Evolutionary conservation across 768 basidiomycete genomes (phyloP).

Genomic region (Phanerochaete carnosa): DNA sequence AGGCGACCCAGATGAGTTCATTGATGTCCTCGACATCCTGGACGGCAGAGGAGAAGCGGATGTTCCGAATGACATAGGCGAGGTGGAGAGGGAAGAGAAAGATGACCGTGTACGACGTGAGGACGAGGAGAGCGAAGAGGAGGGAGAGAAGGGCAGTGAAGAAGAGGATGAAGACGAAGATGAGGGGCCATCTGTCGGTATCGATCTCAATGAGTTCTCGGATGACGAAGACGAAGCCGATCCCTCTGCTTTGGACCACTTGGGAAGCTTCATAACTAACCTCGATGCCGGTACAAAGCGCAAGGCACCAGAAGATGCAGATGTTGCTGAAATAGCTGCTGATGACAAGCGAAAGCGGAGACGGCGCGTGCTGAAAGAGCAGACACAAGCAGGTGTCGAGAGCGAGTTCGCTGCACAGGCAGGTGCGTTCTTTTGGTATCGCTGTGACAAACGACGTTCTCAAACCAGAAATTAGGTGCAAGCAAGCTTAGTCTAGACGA

Average conservation of each 20-base stretch:
- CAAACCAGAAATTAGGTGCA: conserved; percentile 31
- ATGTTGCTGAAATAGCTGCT: conserved; percentile 20
- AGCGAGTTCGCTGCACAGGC: conserved; percentile 69
- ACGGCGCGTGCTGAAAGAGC: conserved; percentile 64
- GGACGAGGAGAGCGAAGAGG: conserved; percentile 29
- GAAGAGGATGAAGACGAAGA: conserved; percentile 44
- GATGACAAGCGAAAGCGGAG: conserved; percentile 38
- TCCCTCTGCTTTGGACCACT: conserved; percentile 61
- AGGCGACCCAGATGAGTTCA: conserved; percentile 49
- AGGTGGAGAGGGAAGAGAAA: conserved; percentile 35
- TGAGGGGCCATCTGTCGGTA: conserved; percentile 20
- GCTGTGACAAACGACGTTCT: neutral
- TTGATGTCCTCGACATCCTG: conserved; percentile 63
- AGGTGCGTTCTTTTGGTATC: conserved; percentile 32
- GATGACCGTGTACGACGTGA: conserved; percentile 17
- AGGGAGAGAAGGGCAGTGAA: conserved; percentile 35
- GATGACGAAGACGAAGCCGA: conserved; percentile 45
- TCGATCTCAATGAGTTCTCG: neutral
- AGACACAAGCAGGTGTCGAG: conserved; percentile 76
- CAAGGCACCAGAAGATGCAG: conserved; percentile 51
- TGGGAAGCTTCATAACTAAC: conserved; percentile 68
- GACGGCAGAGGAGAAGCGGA: conserved; percentile 56
- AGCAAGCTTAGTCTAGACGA: conserved; percentile 66
- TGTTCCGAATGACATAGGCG: conserved; percentile 32
- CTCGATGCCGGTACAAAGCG: conserved; percentile 71